A percentile compares a stretch with the other conserved stretches of the same genome.
phyloP scores from a whole-genome alignment of 768 basidiomycete species.

The Suillus lakei region DNA sequence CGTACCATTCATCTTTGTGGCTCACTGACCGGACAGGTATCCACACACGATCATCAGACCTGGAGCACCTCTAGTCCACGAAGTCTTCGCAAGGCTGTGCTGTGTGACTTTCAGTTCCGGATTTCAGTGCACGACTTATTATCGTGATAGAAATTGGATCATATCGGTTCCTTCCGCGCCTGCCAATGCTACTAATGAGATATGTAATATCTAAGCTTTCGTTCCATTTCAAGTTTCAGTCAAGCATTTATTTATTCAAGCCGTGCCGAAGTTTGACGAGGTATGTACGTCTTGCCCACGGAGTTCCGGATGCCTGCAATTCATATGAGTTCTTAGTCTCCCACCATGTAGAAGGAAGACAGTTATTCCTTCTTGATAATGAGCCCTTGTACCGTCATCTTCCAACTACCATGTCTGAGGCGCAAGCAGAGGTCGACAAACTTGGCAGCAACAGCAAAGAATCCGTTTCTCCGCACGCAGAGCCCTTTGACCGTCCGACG shows the following conservation, averaged over 20 bases:
- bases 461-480: background rate
- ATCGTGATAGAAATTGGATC: background rate
- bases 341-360: background rate
- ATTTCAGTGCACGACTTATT: background rate
- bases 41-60: background rate
- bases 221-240: background rate
- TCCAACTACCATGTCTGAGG: slow-evolving; percentile 25
- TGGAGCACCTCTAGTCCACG: background rate
- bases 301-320: background rate
- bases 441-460: background rate
- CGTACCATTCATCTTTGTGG: background rate
- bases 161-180: background rate
- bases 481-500: slow-evolving; percentile 49
- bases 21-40: background rate
- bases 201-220: background rate
- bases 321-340: background rate
- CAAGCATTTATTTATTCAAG: background rate
- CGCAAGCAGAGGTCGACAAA: slow-evolving; percentile 13
- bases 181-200: background rate
- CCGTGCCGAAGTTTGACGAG: background rate
- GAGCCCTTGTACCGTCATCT: background rate
- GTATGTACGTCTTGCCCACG: background rate
- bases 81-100: background rate
- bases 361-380: background rate
- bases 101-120: background rate